Base-by-base conservation (phyloP, 805 yeast species). In the Metschnikowia orientalis region DNA sequence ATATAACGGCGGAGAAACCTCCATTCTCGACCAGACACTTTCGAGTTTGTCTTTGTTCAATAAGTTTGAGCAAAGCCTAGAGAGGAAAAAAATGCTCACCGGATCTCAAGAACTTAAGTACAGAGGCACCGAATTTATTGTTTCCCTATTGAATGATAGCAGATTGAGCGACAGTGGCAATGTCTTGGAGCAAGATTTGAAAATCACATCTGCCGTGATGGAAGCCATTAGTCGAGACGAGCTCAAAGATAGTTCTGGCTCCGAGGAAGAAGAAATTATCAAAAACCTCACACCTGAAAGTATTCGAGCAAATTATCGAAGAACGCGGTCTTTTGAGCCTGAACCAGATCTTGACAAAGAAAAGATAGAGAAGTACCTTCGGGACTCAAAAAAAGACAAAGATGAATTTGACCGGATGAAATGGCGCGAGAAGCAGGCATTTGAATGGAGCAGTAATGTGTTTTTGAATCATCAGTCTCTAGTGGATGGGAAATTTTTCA, bases 361-460 rank as follows among this genome's bases (percentile, higher is more conserved):
- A n/a, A 38, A 42, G 6, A 41, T 77, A 14, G 73, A 74, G 43
- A 42, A 39, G 0, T 73, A 67, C 32, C 56, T 78, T 22, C 51
- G 59, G 26, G 53, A 59, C 5, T 71, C 77, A 4, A 71, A 72
- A 37, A 50, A 50, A 11, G 55, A 57, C 12, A 61, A 59, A 34
- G 67, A 66, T 14, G 29, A 42, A 12, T 60, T 59, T 19, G 68
- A 67, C 22, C 73, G 73, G 37, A 59, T 59, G 23, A 47, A 59
- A 24, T 74, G 73, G 45, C 64, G 77, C 22, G 71, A 69, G 28
- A 48, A 59, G 23, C 63, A 65, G 24, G 78, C 81, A 0, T 75
- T 59, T 38, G 80, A 75, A 33, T 73, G 76, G 73, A 63, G 73
- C 24, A 59, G 46, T 22, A 55, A 61, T 25, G 54, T 59, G 43